A percentile compares a stretch with the other conserved stretches of the same genome.
These are phyloP conservation scores for Akanthomyces lecanii DNA, from an alignment of 2,329 filamentous ascomycete genomes.

Conservation along the genomic window DNA sequence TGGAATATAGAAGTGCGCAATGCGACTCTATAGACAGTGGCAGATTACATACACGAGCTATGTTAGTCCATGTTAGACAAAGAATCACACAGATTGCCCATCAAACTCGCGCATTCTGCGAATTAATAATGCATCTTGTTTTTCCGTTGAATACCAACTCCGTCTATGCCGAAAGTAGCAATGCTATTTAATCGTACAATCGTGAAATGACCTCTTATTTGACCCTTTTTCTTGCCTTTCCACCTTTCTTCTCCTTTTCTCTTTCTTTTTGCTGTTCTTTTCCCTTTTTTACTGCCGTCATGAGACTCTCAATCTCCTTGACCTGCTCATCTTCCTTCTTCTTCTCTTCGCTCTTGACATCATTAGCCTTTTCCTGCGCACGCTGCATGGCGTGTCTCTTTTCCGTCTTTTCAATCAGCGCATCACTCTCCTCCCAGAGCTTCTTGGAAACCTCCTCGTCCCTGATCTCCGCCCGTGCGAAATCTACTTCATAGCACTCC, in stretches of 20 bases:
- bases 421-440: constrained; percentile 86
- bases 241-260: constrained; percentile 3
- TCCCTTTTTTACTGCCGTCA: constrained; percentile 43
- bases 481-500: constrained; percentile 76
- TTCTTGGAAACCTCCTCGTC: constrained; percentile 78
- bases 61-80: no score
- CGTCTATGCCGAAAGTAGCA: background rate
- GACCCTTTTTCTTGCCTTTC: constrained; percentile 9
- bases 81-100: no score
- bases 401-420: constrained; percentile 75
- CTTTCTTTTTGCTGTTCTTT: constrained; percentile 30
- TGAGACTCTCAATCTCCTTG: constrained; percentile 34
- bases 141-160: background rate
- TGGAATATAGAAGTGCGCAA: background rate
- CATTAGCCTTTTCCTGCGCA: constrained; percentile 28
- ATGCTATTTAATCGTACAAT: constrained; percentile 11
- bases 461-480: constrained; percentile 66
- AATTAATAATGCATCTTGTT: background rate
- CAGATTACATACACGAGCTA: no score
- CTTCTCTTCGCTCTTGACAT: constrained; percentile 31
- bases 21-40: no score
- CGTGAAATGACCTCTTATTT: background rate
- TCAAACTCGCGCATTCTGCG: no score
- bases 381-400: constrained; percentile 64
- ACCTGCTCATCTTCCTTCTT: constrained; percentile 32